A percentile compares a stretch with the other conserved stretches of the same genome.
Conservation (phyloP, 2,329 filamentous ascomycete genomes). For the Diaporthe sp. region DNA sequence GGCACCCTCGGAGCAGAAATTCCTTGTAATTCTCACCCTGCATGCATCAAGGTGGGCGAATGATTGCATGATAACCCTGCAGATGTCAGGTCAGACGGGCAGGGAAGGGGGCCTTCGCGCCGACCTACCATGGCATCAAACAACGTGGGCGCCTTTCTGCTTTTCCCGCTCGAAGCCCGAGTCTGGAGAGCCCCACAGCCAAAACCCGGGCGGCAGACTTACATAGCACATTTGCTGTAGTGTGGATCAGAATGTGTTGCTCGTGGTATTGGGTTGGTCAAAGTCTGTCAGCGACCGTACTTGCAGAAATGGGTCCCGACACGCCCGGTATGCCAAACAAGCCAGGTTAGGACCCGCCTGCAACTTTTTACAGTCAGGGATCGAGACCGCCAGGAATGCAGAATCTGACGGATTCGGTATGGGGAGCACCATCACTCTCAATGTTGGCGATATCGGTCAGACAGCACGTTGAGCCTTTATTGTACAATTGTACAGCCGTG, state of each 20-base stretch:
- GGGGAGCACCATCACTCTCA: neutral
- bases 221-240: neutral
- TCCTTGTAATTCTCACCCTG: neutral
- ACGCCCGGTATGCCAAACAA: neutral
- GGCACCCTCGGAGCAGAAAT: slow-evolving; percentile 18
- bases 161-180: neutral
- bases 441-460: neutral
- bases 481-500: neutral
- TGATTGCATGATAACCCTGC: slow-evolving; percentile 14
- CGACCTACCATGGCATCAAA: neutral
- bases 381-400: neutral
- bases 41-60: slow-evolving; percentile 10
- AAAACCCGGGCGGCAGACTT: slow-evolving; percentile 7
- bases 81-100: slow-evolving; percentile 18
- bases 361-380: slow-evolving; percentile 8
- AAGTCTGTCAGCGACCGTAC: neutral
- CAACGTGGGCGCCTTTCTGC: neutral
- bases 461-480: neutral
- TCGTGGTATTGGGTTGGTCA: neutral
- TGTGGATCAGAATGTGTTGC: neutral
- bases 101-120: neutral
- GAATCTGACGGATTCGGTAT: neutral
- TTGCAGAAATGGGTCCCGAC: neutral
- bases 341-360: slow-evolving; percentile 9
- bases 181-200: slow-evolving; percentile 5